A percentile compares a stretch with the other conserved stretches of the same genome.
Conservation (phyloP, 257 asterid species). For the Datura wrightii region DNA sequence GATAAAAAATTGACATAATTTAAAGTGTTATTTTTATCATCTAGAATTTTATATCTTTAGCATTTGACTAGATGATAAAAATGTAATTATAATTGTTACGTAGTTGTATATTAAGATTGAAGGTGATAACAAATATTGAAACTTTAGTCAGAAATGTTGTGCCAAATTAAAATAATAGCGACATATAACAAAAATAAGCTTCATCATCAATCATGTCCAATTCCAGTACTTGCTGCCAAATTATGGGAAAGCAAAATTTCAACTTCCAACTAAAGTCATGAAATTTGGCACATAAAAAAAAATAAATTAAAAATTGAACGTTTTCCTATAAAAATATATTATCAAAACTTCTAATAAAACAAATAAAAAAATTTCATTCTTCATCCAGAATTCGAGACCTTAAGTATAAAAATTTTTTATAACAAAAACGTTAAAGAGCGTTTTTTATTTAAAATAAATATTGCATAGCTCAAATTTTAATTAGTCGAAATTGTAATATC, state of each 20-base stretch:
- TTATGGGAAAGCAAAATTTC: slow-evolving; percentile 26
- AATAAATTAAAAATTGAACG: not conserved
- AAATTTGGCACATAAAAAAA: not conserved
- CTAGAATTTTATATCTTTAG: not conserved
- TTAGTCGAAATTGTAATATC: not conserved
- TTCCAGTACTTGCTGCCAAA: not conserved
- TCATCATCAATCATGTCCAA: slow-evolving; percentile 27
- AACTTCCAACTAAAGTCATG: not conserved
- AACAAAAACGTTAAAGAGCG: too few relatives aligned
- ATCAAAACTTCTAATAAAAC: too few relatives aligned
- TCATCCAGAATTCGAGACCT: not conserved
- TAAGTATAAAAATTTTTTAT: too few relatives aligned
- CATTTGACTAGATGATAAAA: not conserved
- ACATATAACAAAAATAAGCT: slow-evolving; percentile 17
- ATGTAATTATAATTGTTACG: not conserved
- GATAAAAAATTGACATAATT: not conserved
- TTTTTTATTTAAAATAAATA: too few relatives aligned
- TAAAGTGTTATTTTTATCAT: not conserved
- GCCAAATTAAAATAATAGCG: not conserved
- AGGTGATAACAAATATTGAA: not conserved
- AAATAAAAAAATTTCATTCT: too few relatives aligned
- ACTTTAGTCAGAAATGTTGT: slow-evolving; percentile 22
- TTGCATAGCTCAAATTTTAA: too few relatives aligned
- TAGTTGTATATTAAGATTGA: not conserved
- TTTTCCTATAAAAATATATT: not conserved